A percentile compares a stretch with the other conserved stretches of the same genome.
These are phyloP conservation scores for Olyra latifolia DNA, from an alignment of 176 grass and related monocot species.

Conservation along the genomic window DNA sequence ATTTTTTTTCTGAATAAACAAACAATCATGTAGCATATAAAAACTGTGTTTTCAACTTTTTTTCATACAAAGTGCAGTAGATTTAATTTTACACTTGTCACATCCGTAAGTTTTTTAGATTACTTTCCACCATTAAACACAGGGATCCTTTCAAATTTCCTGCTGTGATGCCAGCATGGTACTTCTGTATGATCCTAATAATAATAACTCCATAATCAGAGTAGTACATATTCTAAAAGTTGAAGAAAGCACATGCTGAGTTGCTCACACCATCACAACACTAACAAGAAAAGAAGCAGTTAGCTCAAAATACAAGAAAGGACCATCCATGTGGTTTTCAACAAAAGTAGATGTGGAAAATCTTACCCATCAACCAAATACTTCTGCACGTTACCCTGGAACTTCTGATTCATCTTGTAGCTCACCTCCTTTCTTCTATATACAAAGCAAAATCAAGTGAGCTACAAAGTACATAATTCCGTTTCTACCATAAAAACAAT, in stretches of 20 bases:
- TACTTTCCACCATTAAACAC: too few species aligned
- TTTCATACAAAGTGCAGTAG: neutral
- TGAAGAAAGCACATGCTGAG: neutral
- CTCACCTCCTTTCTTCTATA: constrained; percentile 71
- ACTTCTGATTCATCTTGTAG: constrained; percentile 88
- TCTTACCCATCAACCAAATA: constrained; percentile 77
- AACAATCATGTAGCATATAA: neutral
- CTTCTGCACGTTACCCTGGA: constrained; percentile 87
- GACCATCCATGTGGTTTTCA: neutral
- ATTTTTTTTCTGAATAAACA: neutral
- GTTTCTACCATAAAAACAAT: neutral
- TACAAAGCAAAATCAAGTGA: constrained; percentile 19
- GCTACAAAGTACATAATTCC: constrained; percentile 5
- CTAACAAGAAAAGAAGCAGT: neutral
- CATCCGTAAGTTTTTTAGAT: neutral
- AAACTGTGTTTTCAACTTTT: neutral
- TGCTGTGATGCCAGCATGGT: neutral
- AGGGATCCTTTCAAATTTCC: neutral
- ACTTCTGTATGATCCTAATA: neutral
- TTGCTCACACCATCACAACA: neutral
- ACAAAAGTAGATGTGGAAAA: neutral
- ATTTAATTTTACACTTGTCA: neutral
- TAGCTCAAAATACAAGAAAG: constrained; percentile 10
- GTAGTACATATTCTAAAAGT: neutral
- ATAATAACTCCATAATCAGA: neutral